A percentile compares a stretch with the other conserved stretches of the same genome.
phyloP scores from a whole-genome alignment of 2,329 filamentous ascomycete genomes.

The Laburnicola sp. region DNA sequence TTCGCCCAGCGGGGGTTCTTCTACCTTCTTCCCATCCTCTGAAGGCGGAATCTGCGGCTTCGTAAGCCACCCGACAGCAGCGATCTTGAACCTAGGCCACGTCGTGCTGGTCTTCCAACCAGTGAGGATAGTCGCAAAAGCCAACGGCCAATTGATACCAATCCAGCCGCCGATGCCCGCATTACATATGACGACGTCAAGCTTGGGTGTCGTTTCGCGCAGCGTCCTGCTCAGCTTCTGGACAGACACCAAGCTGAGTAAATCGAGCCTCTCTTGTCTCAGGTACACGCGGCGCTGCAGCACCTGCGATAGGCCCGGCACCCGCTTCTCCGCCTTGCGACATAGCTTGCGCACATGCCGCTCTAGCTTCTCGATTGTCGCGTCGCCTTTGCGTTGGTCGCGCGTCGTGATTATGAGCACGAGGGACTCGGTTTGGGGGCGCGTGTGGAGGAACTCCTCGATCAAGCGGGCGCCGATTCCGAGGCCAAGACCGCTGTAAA shows the following conservation, averaged over 20 bases:
- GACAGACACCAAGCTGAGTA: conserved; percentile 59
- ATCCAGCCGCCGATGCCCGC: conserved; percentile 87
- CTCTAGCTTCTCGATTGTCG: conserved; percentile 68
- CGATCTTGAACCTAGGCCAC: conserved; percentile 76
- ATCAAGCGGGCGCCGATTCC: conserved; percentile 82
- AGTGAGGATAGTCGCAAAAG: conserved; percentile 60
- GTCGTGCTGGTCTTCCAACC: conserved; percentile 70
- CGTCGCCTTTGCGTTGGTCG: conserved; percentile 70
- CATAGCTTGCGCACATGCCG: conserved; percentile 60
- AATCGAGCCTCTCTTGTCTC: conserved; percentile 61
- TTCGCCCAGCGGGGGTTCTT: conserved; percentile 69
- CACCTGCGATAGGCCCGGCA: conserved; percentile 47
- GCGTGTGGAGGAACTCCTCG: conserved; percentile 79
- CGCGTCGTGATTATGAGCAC: conserved; percentile 84
- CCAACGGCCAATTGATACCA: conserved; percentile 70
- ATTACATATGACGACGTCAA: conserved; percentile 82
- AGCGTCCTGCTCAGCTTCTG: conserved; percentile 58
- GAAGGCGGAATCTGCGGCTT: conserved; percentile 54
- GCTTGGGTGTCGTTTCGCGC: conserved; percentile 62
- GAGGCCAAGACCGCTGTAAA: conserved; percentile 77
- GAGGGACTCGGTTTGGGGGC: conserved; percentile 68
- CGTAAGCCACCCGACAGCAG: conserved; percentile 59
- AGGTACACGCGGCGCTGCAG: conserved; percentile 54
- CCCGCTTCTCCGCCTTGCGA: conserved; percentile 39
- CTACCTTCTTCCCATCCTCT: conserved; percentile 21